phyloP scores from a whole-genome alignment of 2,329 filamentous ascomycete species.

The Neofusicoccum umdonicola region DNA sequence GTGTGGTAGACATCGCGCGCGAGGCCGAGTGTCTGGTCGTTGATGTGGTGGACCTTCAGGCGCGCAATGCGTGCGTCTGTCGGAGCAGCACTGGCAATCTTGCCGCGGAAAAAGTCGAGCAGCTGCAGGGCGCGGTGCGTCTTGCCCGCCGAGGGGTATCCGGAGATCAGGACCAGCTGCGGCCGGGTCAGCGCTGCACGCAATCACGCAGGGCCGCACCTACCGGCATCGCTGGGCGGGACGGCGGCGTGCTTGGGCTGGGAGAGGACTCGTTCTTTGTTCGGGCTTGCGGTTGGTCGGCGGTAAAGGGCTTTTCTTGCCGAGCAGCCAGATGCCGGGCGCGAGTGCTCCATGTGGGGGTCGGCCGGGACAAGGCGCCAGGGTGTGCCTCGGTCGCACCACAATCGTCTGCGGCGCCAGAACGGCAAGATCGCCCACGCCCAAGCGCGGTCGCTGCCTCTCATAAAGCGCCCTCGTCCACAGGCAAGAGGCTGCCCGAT shows the following conservation, averaged over 20 bases:
- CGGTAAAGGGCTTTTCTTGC: constrained; percentile 2
- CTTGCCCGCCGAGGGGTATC: constrained; percentile 63
- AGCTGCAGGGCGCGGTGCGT: constrained; percentile 64
- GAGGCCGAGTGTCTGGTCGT: constrained; percentile 69
- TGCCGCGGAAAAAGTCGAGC: constrained; percentile 60
- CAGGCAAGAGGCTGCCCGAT: not conserved
- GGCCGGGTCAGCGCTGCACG: not conserved
- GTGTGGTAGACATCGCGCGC: constrained; percentile 71
- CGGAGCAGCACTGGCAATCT: constrained; percentile 49
- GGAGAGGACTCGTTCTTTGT: not conserved
- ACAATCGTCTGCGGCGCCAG: constrained; percentile 6
- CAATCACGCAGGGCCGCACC: constrained; percentile 1
- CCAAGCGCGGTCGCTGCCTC: not conserved
- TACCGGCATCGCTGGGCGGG: constrained; percentile 19
- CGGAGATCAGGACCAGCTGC: constrained; percentile 61
- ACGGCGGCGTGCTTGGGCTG: not conserved
- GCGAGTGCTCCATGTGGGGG: constrained; percentile 1
- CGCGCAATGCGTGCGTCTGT: constrained; percentile 46
- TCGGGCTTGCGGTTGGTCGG: not conserved
- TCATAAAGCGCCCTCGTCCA: constrained; percentile 8
- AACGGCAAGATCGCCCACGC: constrained; percentile 9
- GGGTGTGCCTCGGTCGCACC: constrained; percentile 1
- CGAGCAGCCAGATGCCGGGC: constrained; percentile 2
- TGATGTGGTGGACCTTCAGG: constrained; percentile 71
- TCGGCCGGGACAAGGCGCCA: not conserved